Conservation (phyloP, 345 rosid genomes). For the Hirschfeldia incana region DNA sequence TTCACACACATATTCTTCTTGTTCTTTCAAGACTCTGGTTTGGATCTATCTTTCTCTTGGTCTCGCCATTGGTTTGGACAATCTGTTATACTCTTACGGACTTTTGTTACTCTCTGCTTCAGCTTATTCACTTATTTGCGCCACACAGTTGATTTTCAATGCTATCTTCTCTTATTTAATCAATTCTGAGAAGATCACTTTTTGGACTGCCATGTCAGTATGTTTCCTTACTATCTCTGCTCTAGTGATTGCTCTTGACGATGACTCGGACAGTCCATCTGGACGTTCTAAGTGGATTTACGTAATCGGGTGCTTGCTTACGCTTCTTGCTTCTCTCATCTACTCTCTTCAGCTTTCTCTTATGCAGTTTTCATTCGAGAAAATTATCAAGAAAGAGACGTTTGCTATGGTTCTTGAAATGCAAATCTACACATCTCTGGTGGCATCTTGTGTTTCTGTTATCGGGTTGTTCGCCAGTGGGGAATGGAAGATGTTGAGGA, state of each 20-base stretch:
- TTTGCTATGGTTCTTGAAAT: constrained; percentile 44
- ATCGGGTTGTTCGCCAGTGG: constrained; percentile 46
- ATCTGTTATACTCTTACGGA: constrained; percentile 67
- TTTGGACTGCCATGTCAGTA: constrained; percentile 57
- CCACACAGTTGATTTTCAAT: constrained; percentile 75
- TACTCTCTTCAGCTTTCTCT: constrained; percentile 84
- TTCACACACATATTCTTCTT: constrained; percentile 41
- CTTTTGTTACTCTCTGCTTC: constrained; percentile 74
- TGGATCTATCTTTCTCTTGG: constrained; percentile 63
- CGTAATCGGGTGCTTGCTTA: constrained; percentile 50
- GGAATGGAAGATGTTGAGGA: constrained; percentile 35
- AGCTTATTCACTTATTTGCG: constrained; percentile 77
- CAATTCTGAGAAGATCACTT: constrained; percentile 75
- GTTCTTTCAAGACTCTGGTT: constrained; percentile 40
- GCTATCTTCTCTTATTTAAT: constrained; percentile 72
- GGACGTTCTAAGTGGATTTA: constrained; percentile 45
- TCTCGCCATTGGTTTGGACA: constrained; percentile 58
- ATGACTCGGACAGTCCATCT: constrained; percentile 53
- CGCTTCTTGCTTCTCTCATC: constrained; percentile 66
- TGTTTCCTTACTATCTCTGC: constrained; percentile 72
- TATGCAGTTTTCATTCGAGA: constrained; percentile 74
- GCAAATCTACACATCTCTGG: constrained; percentile 54
- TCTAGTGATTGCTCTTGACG: constrained; percentile 61
- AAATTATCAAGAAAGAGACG: constrained; percentile 40
- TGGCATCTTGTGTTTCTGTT: constrained; percentile 35